A percentile compares a stretch with the other conserved stretches of the same genome.
Evolutionary conservation across 2,329 filamentous ascomycete species (phyloP).

Genomic region (Fusarium virguliforme): DNA sequence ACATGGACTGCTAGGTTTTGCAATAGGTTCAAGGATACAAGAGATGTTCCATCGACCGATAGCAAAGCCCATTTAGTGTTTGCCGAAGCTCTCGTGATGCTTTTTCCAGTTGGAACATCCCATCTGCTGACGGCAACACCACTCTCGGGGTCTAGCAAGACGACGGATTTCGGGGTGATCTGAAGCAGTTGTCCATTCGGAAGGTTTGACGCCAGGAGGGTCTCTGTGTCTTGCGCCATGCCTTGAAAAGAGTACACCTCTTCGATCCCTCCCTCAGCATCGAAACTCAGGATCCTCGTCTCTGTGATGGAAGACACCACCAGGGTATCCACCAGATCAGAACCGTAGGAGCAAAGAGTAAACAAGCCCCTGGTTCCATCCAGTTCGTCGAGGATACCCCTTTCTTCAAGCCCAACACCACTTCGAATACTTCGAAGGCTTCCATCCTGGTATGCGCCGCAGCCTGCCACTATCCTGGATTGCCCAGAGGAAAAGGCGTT

Average conservation of each 20-base stretch:
- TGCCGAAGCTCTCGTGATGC: constrained; percentile 84
- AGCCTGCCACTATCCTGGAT: constrained; percentile 92
- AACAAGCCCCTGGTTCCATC: constrained; percentile 82
- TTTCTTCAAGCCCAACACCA: constrained; percentile 91
- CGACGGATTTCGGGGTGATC: constrained; percentile 77
- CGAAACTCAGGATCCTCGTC: constrained; percentile 87
- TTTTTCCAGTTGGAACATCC: constrained; percentile 65
- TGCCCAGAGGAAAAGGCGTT: constrained; percentile 97
- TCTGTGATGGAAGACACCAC: constrained; percentile 87
- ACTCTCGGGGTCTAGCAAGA: constrained; percentile 74
- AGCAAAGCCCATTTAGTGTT: constrained; percentile 80
- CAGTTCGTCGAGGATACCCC: constrained; percentile 87
- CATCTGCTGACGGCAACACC: constrained; percentile 72
- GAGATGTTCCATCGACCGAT: constrained; percentile 80
- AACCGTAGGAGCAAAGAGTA: constrained; percentile 70
- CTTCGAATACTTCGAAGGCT: constrained; percentile 92
- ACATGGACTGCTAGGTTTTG: constrained; percentile 71
- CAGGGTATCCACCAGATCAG: constrained; percentile 76
- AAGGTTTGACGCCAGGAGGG: constrained; percentile 79
- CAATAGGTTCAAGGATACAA: constrained; percentile 78
- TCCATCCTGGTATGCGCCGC: constrained; percentile 90
- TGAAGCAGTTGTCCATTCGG: constrained; percentile 78
- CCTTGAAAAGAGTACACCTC: constrained; percentile 85
- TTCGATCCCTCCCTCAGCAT: constrained; percentile 82
- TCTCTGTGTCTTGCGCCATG: constrained; percentile 78